Percentiles rank a stretch among this genome's conserved stretches.
Conservation (phyloP, 2,329 filamentous ascomycete genomes). For the Cordyceps farinosa region DNA sequence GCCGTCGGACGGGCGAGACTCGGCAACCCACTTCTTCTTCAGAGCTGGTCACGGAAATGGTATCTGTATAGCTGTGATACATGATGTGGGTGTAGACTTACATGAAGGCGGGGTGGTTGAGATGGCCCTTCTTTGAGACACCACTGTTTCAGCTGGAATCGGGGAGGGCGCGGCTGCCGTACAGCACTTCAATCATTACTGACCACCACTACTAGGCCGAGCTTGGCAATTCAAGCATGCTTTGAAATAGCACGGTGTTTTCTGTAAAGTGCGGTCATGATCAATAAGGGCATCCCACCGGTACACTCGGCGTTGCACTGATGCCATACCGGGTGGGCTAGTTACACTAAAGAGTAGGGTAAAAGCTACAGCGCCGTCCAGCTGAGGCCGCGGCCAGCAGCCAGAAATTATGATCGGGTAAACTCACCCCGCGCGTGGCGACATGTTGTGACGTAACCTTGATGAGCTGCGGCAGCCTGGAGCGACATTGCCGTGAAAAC, state of each 20-base stretch:
- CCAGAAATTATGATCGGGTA: background rate
- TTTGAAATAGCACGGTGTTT: background rate
- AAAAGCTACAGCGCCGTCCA: background rate
- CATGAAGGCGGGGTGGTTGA: constrained; percentile 34
- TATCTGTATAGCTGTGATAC: background rate
- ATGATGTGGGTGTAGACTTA: constrained; percentile 21
- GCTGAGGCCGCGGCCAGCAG: background rate
- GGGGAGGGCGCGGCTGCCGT: constrained; percentile 38
- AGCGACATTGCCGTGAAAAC: too few relatives aligned
- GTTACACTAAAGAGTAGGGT: background rate
- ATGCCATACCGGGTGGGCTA: background rate
- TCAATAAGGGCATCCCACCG: too few relatives aligned
- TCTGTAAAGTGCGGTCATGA: too few relatives aligned
- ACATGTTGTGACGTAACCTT: too few relatives aligned
- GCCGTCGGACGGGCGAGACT: constrained; percentile 38
- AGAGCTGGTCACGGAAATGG: constrained; percentile 23
- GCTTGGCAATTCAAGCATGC: background rate
- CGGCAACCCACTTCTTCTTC: constrained; percentile 36
- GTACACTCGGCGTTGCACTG: background rate
- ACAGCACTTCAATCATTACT: constrained; percentile 23
- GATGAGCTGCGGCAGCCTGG: too few relatives aligned
- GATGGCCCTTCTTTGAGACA: constrained; percentile 31
- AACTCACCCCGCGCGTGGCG: background rate
- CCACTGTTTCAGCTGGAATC: constrained; percentile 35
- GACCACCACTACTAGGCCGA: too few relatives aligned